Evolutionary conservation across 1,284 basidiomycete species (phyloP).

Genomic region (Fomitopsis palustris): DNA sequence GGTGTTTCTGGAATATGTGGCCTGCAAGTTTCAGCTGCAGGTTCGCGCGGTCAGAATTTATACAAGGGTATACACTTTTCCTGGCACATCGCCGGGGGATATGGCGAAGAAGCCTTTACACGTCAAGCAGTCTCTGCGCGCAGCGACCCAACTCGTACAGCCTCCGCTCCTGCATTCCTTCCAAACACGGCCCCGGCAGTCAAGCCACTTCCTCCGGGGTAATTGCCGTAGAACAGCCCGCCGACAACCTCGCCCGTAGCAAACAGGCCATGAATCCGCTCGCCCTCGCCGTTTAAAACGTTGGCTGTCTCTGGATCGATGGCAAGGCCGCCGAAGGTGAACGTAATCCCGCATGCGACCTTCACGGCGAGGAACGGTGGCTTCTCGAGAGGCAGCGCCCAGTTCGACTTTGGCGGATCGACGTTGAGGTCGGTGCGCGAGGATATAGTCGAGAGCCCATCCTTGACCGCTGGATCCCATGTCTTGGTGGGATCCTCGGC

Average conservation of each 20-base stretch:
- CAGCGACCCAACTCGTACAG: conserved; percentile 26
- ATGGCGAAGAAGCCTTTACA: too few relatives aligned
- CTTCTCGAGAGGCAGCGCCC: conserved; percentile 52
- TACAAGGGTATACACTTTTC: too few relatives aligned
- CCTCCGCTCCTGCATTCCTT: conserved; percentile 50
- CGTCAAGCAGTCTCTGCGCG: not conserved
- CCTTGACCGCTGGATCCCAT: conserved; percentile 65
- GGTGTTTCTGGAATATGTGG: too few relatives aligned
- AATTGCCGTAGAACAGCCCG: conserved; percentile 57
- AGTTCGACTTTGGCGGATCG: conserved; percentile 47
- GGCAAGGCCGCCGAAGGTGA: conserved; percentile 65
- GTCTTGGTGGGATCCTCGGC: conserved; percentile 30
- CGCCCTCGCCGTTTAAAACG: conserved; percentile 42
- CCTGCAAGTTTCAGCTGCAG: too few relatives aligned
- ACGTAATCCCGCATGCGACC: conserved; percentile 65
- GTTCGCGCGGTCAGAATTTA: too few relatives aligned
- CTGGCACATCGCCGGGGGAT: too few relatives aligned
- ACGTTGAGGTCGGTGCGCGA: conserved; percentile 32
- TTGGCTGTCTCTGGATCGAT: conserved; percentile 52
- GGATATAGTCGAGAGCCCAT: conserved; percentile 48
- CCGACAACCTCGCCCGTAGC: conserved; percentile 68
- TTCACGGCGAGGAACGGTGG: conserved; percentile 61
- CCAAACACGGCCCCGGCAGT: conserved; percentile 68
- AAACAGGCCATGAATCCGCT: conserved; percentile 50
- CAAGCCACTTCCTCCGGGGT: conserved; percentile 66